Base-by-base conservation (phyloP, 2,329 filamentous ascomycete genomes). In the Epichloe scottii region DNA sequence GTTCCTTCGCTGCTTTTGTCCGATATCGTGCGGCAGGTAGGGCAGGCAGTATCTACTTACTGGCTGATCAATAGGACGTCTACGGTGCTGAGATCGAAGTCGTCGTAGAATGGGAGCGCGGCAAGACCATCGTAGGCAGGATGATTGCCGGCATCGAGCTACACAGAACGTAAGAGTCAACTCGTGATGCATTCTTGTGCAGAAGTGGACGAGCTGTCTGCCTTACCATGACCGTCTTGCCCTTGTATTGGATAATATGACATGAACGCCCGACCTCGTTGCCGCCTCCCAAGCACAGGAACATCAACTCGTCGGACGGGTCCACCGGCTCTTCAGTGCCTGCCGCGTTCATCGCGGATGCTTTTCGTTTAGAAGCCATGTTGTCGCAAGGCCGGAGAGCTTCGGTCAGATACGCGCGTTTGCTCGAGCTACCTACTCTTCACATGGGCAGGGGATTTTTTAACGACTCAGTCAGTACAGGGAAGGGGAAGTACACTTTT, bases 241-340 rank as follows among this genome's bases (percentile, higher is more conserved):
- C 93, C 71, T 97, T 98, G 78, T 98, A 98, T 64, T 97, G 89
- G 54, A 98, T 83, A 60, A 98, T 95, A 66, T 98, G 93, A 68
- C 93, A 97, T 58, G 93, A 97, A 58, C 93, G 79, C 50, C 93
- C 93, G 55, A 98, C 93, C 70, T 98, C 93, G 67, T 96, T 97
- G 59, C 93, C 93, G 55, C 93, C 93, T 55, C 93, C 93, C 38
- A 98, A 74, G 61, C 89, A 94, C 50, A 95, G 78, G 63, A 98
- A 98, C 72, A 89, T 87, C 53, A 98, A 79, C 73, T 97, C 89
- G 64, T 98, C 93, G 1, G 89, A 81, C 4, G 93, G 89, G 61
- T 97, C 91, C 53, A 95, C 85, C 1, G 89, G 88, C 62, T 96
- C 89, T 52, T 96, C 89, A 41, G 83, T 78, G 14, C 69, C 71